A percentile compares a stretch with the other conserved stretches of the same genome.
phyloP scores from a whole-genome alignment of 2,329 filamentous ascomycete species.

The Stagonosporopsis cucurbitacearum region DNA sequence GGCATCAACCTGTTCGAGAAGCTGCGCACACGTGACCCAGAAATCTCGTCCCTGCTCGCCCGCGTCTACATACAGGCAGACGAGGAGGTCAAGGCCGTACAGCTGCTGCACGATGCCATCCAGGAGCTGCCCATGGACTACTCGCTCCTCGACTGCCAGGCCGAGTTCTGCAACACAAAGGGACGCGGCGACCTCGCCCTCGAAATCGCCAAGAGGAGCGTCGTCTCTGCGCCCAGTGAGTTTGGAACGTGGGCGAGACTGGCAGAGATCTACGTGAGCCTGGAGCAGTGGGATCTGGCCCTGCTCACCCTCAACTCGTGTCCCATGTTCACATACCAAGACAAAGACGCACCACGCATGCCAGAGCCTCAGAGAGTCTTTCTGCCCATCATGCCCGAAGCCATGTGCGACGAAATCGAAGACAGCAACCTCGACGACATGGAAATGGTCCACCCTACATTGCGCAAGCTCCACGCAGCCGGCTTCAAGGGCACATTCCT shows the following conservation, averaged over 20 bases:
- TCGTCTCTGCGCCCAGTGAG: slow-evolving; percentile 93
- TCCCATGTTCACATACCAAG: slow-evolving; percentile 99
- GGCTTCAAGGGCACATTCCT: slow-evolving; percentile 95
- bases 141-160: slow-evolving; percentile 92
- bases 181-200: slow-evolving; percentile 85
- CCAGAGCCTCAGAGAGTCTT: slow-evolving; percentile 88
- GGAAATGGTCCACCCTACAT: slow-evolving; percentile 85
- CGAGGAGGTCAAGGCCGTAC: slow-evolving; percentile 94
- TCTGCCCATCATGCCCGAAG: slow-evolving; percentile 86
- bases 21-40: slow-evolving; percentile 84
- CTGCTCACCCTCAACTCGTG: slow-evolving; percentile 96
- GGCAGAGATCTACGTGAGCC: slow-evolving; percentile 89
- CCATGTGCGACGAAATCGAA: slow-evolving; percentile 92
- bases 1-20: slow-evolving; percentile 99
- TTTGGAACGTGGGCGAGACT: slow-evolving; percentile 96
- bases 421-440: slow-evolving; percentile 80
- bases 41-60: slow-evolving; percentile 90
- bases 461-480: slow-evolving; percentile 84
- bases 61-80: slow-evolving; percentile 93
- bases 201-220: slow-evolving; percentile 91
- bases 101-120: slow-evolving; percentile 84
- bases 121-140: slow-evolving; percentile 97
- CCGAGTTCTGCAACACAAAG: slow-evolving; percentile 88
- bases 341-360: slow-evolving; percentile 95
- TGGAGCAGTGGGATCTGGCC: slow-evolving; percentile 97